Conservation (phyloP, 108 stramenopile species). For the Nannochloropsis gaditana region DNA sequence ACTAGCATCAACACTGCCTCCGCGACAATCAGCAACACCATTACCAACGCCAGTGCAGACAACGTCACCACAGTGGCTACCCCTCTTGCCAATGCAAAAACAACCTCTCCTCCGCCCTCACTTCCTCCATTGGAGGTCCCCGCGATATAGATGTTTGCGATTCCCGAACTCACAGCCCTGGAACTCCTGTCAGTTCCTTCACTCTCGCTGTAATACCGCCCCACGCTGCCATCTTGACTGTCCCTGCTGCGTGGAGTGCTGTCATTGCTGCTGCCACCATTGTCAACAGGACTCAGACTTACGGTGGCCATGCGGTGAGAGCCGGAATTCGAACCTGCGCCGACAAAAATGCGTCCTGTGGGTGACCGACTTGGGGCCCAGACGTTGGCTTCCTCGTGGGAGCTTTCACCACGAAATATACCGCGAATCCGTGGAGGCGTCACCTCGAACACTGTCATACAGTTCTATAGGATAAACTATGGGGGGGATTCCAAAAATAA, state of each 20-base stretch:
- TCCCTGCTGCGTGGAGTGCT: conserved; percentile 9
- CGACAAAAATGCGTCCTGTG: conserved; percentile 9
- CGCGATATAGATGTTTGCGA: neutral
- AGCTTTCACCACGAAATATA: neutral
- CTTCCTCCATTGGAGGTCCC: neutral
- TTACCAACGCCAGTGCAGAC: neutral
- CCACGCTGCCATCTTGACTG: neutral
- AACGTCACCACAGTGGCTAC: conserved; percentile 19
- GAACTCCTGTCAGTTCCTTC: no score
- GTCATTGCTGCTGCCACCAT: conserved; percentile 1
- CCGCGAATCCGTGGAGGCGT: neutral
- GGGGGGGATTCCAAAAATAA: no score
- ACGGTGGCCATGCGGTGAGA: neutral
- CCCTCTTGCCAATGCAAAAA: conserved; percentile 15
- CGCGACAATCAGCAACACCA: conserved; percentile 1
- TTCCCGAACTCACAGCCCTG: neutral
- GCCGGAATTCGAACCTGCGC: neutral
- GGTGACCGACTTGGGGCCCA: neutral
- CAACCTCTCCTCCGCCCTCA: conserved; percentile 16
- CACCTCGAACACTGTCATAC: no score
- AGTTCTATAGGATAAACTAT: no score
- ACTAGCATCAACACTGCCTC: conserved; percentile 16
- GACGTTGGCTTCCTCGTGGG: neutral
- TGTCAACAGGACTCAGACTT: neutral
- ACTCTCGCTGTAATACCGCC: no score